Base-by-base conservation (phyloP, 192 early-diverging fungal species). In the Entomortierella lignicola region DNA sequence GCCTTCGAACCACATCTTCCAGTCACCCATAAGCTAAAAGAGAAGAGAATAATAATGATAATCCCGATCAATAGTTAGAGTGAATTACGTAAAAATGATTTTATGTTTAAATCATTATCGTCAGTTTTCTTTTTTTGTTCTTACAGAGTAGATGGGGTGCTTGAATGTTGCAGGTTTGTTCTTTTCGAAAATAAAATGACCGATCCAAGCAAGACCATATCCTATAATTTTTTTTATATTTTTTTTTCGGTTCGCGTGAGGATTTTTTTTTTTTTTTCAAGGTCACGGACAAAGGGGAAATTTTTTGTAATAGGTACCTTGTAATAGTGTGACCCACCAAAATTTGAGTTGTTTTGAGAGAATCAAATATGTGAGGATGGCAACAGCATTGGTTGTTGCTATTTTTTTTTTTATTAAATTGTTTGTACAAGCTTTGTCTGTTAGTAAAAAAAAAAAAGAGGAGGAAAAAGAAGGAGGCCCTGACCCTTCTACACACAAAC, bases 161-260 rank as follows among this genome's bases (percentile, higher is more conserved):
- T 73, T 86, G 79, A 93, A 93, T 1, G 92, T 93, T 1, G 92
- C 92, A 54, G 92, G 92, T 55, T 86, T 87, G 83, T 83, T 84
- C 74, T 83, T 81, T 62, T 88, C 88, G 74, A 88, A 91, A 8
- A 90, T 23, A 60, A 90, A 91, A 32, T 91, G 88, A 6, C 89
- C 89, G 58, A 90, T 43, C 92, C 92, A 93, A 11, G 92, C 92
- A 39, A 85, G 87, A 12, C 63, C 84, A 55, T 92, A 92, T 10
- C 84, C 88, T 75, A 80, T 26, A 17, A 55, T n/a, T n/a, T n/a
- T n/a, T n/a, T n/a, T n/a, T n/a, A 55, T 8, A 63, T 50, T 30
- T 13, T 2, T 0, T 4, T 31, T 21, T 17, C 48, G 21, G 44
- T 47, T 47, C 44, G 44, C 20, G 20, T 47, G 7, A 26, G 52